Conservation (phyloP, 768 basidiomycete genomes). For the Pleurotus salmoneostramineus region DNA sequence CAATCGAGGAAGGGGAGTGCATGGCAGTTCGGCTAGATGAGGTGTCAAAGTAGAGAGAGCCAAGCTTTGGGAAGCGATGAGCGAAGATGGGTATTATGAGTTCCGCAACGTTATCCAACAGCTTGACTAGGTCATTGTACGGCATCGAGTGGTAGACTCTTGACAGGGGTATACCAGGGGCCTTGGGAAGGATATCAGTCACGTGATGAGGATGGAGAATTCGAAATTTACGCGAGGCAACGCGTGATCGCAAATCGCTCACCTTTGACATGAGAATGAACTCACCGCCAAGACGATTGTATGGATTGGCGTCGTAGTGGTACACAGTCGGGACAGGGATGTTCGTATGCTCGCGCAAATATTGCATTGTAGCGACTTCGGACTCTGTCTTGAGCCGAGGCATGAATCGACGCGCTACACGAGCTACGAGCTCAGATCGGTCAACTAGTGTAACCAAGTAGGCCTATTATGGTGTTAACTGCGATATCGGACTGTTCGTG, state of each 20-base stretch:
- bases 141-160: conserved; percentile 69
- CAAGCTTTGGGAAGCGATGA: conserved; percentile 72
- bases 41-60: conserved; percentile 65
- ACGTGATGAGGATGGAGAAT: conserved; percentile 9
- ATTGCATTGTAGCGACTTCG: conserved; percentile 83
- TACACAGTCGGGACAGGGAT: conserved; percentile 76
- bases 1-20: conserved; percentile 26
- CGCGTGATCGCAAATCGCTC: conserved; percentile 12
- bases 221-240: background rate
- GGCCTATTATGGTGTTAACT: conserved; percentile 40
- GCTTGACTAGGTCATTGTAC: conserved; percentile 56
- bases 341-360: conserved; percentile 63
- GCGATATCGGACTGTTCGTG: background rate
- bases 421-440: conserved; percentile 62
- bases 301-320: conserved; percentile 79
- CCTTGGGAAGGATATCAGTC: conserved; percentile 37
- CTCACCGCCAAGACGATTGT: conserved; percentile 80
- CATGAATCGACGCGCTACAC: conserved; percentile 84
- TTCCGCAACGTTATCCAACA: conserved; percentile 66
- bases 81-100: conserved; percentile 72
- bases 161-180: conserved; percentile 67
- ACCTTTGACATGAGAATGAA: conserved; percentile 89
- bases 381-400: conserved; percentile 84
- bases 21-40: conserved; percentile 24
- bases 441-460: conserved; percentile 70